Base-by-base conservation (phyloP, 768 basidiomycete species). In the Rhizopogon vesiculosus region DNA sequence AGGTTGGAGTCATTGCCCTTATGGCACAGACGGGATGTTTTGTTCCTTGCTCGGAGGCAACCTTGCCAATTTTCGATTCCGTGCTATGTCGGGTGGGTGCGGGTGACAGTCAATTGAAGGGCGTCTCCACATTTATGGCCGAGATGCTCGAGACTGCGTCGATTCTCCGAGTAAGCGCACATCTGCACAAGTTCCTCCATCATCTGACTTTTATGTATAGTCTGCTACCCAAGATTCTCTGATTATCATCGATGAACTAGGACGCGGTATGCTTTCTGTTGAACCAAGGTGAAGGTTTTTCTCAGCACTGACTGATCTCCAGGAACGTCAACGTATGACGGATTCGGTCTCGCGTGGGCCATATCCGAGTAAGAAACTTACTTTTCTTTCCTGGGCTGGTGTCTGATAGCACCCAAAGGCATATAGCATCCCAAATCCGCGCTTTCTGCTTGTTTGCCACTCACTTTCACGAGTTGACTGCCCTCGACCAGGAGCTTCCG, bases 131-230 rank as follows among this genome's bases (percentile, higher is more conserved):
- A 0, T 99, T 99, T 69, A 98, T 98, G 96, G 95, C 94, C 1
- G 97, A 99, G 71, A 98, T 98, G 97, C 79, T 99, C 29, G 97
- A 99, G 70, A 98, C 95, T 0, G 95, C 97, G 0, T 92, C 91
- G 0, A 98, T 98, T 63, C 79, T 99, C 42, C 81, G 88, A 63
- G 93, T 92, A 39, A 29, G 84, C 12, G 31, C 10, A 1, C 10
- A 33, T 33, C 31, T 19, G 33, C 18, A 0, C 18, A 19, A 18
- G 2, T 19, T 0, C 8, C 8, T 35, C 12, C 13, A 2, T 13
- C 19, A 18, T 33, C 13, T 48, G 46, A 48, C 39, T 3, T 22
- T 15, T 5, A 33, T 6, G 12, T 54, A 15, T 58, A 97, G 93
- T 88, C 91, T 29, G 94, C 97, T 0, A 91, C 92, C 0, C 86